Conservation (phyloP, 1,284 basidiomycete species). For the Singerocomus inundabilis region DNA sequence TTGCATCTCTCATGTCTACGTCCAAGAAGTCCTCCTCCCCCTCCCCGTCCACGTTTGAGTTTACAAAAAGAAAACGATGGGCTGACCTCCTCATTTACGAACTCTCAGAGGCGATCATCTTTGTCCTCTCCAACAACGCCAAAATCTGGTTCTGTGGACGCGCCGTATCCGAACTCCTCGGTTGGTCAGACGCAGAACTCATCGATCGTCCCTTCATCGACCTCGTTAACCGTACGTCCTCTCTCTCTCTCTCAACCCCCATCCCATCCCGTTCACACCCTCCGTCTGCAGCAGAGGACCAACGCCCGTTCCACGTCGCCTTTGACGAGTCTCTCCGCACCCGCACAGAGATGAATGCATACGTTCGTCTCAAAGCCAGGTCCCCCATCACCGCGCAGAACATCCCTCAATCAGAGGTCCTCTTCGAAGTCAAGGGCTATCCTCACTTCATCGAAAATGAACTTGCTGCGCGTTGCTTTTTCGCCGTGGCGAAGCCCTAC, state of each 20-base stretch:
- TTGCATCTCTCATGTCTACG: slow-evolving; percentile 19
- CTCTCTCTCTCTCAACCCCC: not conserved
- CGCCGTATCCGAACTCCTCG: slow-evolving; percentile 68
- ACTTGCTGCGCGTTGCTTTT: slow-evolving; percentile 53
- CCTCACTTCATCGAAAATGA: slow-evolving; percentile 52
- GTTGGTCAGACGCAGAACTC: slow-evolving; percentile 73
- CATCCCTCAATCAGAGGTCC: slow-evolving; percentile 43
- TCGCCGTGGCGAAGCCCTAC: slow-evolving; percentile 74
- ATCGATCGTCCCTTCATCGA: slow-evolving; percentile 65
- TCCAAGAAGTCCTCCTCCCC: slow-evolving; percentile 11
- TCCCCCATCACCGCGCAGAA: slow-evolving; percentile 13
- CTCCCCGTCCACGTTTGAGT: slow-evolving; percentile 55
- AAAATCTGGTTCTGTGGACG: slow-evolving; percentile 70
- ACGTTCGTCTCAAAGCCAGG: slow-evolving; percentile 55
- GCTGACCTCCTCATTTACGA: slow-evolving; percentile 78
- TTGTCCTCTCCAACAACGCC: slow-evolving; percentile 62
- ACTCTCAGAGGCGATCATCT: slow-evolving; percentile 67
- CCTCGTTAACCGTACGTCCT: slow-evolving; percentile 58
- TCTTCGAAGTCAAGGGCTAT: slow-evolving; percentile 74
- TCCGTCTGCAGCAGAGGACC: slow-evolving; percentile 55
- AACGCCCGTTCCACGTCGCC: slow-evolving; percentile 49
- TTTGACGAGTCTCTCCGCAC: slow-evolving; percentile 55
- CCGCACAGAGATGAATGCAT: slow-evolving; percentile 53
- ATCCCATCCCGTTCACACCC: not conserved
- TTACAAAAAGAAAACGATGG: slow-evolving; percentile 85